These are phyloP conservation scores for Neobulgaria alba DNA, from an alignment of 2,329 filamentous ascomycete genomes.

Conservation along the genomic window DNA sequence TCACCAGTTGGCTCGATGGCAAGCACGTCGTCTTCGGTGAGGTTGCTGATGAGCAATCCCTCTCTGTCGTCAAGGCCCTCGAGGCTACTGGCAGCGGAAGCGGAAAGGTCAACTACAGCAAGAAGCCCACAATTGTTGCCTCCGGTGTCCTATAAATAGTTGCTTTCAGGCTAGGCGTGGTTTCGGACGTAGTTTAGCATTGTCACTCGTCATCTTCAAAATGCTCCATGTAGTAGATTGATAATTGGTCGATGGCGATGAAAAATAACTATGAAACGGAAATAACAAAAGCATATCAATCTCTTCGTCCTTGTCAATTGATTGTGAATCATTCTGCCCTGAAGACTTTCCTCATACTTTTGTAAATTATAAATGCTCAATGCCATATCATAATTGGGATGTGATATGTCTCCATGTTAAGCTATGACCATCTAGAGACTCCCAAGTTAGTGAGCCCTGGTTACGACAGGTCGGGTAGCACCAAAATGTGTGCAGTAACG, in stretches of 20 bases:
- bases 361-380: too few species aligned
- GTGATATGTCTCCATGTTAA: too few species aligned
- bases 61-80: constrained; percentile 49
- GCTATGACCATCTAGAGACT: too few species aligned
- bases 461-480: too few species aligned
- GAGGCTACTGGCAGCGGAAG: constrained; percentile 50
- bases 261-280: constrained; percentile 20
- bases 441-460: too few species aligned
- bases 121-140: constrained; percentile 50
- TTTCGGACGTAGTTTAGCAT: constrained; percentile 9
- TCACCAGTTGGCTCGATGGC: constrained; percentile 76
- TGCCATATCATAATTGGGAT: too few species aligned
- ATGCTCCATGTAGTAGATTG: constrained; percentile 8
- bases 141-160: constrained; percentile 40
- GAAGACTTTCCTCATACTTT: too few species aligned
- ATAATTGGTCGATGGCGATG: constrained; percentile 11
- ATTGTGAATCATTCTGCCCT: too few species aligned
- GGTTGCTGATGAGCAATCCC: constrained; percentile 39
- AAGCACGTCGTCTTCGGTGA: constrained; percentile 84
- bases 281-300: too few species aligned
- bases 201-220: constrained; percentile 7
- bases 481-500: too few species aligned
- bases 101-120: constrained; percentile 47
- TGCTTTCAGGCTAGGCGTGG: constrained; percentile 1
- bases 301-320: too few species aligned